Evolutionary conservation across 768 basidiomycete genomes (phyloP).

Genomic region (Boletus rubroflammeus): DNA sequence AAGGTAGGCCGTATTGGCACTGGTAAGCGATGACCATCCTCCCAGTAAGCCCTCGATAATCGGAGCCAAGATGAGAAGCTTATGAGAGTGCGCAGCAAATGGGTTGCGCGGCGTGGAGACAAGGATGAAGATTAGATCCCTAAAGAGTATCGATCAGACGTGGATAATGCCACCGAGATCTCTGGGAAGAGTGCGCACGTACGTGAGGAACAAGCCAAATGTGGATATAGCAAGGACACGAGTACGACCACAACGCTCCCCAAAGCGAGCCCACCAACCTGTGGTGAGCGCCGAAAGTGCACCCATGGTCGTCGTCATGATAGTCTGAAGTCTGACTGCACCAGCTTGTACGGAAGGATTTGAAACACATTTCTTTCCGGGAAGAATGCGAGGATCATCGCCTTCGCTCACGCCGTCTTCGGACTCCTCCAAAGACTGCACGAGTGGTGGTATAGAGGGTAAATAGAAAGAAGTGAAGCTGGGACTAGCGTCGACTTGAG

Average conservation of each 20-base stretch:
- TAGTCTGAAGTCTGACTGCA: conserved; percentile 71
- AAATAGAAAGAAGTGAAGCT: conserved; percentile 11
- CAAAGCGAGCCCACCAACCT: conserved; percentile 82
- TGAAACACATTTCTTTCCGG: conserved; percentile 38
- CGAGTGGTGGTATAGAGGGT: background rate
- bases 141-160: conserved; percentile 29
- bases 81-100: conserved; percentile 63
- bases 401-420: conserved; percentile 32
- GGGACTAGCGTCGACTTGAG: conserved; percentile 6
- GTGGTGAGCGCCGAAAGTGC: conserved; percentile 77
- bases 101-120: conserved; percentile 63
- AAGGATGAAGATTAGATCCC: conserved; percentile 77
- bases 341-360: conserved; percentile 61
- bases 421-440: conserved; percentile 11
- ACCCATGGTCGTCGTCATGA: conserved; percentile 76
- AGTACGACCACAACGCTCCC: conserved; percentile 75
- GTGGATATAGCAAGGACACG: conserved; percentile 65
- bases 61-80: conserved; percentile 73
- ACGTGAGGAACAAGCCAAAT: conserved; percentile 73
- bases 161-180: background rate
- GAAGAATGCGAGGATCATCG: conserved; percentile 38
- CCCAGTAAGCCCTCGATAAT: conserved; percentile 78
- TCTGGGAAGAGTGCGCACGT: conserved; percentile 33
- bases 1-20: conserved; percentile 63
- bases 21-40: conserved; percentile 66